Evolutionary conservation across 768 basidiomycete species (phyloP).

Genomic region (Rhodotorula taiwanensis): DNA sequence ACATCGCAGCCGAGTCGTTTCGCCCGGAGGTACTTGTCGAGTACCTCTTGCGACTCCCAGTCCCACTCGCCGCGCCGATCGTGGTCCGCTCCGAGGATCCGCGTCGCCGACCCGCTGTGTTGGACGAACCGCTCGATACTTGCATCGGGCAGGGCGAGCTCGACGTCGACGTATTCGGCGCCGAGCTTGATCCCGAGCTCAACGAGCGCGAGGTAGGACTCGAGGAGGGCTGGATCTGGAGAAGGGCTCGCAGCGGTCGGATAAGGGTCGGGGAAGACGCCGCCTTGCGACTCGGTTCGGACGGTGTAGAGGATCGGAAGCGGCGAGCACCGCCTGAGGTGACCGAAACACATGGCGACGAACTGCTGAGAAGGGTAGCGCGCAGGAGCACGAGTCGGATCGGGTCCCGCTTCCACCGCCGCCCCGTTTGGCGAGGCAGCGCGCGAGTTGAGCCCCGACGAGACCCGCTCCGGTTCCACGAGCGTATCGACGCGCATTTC

Average conservation of each 20-base stretch:
- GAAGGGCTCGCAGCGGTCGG: slow-evolving; percentile 52
- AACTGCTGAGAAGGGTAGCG: slow-evolving; percentile 47
- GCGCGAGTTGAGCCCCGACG: slow-evolving; percentile 2
- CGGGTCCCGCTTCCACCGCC: no score
- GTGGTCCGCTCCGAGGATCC: slow-evolving; percentile 86
- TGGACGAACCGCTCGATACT: slow-evolving; percentile 55
- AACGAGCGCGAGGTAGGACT: slow-evolving; percentile 66
- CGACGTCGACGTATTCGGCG: slow-evolving; percentile 87
- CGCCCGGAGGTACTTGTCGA: slow-evolving; percentile 64
- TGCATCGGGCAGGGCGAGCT: slow-evolving; percentile 71
- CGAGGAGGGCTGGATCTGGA: slow-evolving; percentile 53
- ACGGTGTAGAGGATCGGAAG: slow-evolving; percentile 89
- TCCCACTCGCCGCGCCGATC: slow-evolving; percentile 77
- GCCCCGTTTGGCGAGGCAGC: background rate
- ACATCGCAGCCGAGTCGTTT: slow-evolving; percentile 64
- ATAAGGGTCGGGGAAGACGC: slow-evolving; percentile 73
- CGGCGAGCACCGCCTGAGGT: slow-evolving; percentile 63
- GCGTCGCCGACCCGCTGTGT: slow-evolving; percentile 61
- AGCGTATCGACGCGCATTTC: slow-evolving; percentile 74
- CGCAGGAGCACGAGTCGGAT: background rate
- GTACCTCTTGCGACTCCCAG: slow-evolving; percentile 66
- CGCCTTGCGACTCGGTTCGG: slow-evolving; percentile 76
- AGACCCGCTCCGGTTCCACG: slow-evolving; percentile 19
- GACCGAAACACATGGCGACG: slow-evolving; percentile 69
- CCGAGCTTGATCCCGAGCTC: slow-evolving; percentile 69